phyloP scores from a whole-genome alignment of 2,329 filamentous ascomycete genomes.

The Cadophora gregata region DNA sequence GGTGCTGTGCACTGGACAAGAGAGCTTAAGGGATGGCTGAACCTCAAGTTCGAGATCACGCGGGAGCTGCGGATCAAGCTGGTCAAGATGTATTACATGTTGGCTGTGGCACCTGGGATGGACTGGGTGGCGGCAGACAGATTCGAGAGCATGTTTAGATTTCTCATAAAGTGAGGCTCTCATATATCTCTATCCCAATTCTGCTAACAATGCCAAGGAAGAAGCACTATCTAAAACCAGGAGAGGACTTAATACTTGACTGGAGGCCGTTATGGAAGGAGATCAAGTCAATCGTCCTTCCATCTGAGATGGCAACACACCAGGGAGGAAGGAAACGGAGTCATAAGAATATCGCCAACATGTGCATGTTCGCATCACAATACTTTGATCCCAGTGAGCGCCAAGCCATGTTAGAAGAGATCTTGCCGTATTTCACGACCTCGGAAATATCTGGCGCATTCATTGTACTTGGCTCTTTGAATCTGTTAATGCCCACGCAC shows the following conservation, averaged over 20 bases:
- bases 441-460: constrained; percentile 92
- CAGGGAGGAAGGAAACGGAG: constrained; percentile 61
- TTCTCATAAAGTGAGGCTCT: constrained; percentile 81
- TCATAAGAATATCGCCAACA: constrained; percentile 76
- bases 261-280: constrained; percentile 95
- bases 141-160: constrained; percentile 96
- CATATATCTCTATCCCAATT: neutral
- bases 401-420: constrained; percentile 79
- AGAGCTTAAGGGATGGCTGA: constrained; percentile 93
- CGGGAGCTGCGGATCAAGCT: constrained; percentile 82
- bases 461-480: constrained; percentile 87
- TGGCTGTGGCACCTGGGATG: constrained; percentile 87
- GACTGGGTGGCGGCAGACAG: constrained; percentile 83
- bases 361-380: constrained; percentile 86
- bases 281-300: constrained; percentile 87
- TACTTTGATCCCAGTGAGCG: constrained; percentile 93
- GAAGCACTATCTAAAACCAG: constrained; percentile 92
- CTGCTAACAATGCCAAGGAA: constrained; percentile 61
- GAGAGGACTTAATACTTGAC: constrained; percentile 87
- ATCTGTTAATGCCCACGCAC: constrained; percentile 84
- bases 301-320: constrained; percentile 76
- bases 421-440: constrained; percentile 87
- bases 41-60: constrained; percentile 96
- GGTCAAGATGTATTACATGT: constrained; percentile 91
- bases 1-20: constrained; percentile 97